Conservation (phyloP, 179 eudicot species). For the Drosera spatulata region DNA sequence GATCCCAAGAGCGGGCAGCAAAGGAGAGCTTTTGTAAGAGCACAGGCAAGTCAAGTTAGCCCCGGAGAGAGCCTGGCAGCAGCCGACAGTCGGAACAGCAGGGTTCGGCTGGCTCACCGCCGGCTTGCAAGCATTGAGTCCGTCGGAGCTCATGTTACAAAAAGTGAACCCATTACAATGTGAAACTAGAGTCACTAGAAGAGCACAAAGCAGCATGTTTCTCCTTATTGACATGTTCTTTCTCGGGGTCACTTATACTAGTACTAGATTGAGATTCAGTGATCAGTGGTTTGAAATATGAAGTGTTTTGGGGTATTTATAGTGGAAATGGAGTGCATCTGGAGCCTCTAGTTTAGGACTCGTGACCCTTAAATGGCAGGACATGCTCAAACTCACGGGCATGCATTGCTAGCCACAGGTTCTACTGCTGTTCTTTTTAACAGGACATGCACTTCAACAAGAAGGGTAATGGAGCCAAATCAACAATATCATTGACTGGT, state of each 20-base stretch:
- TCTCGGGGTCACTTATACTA: neutral
- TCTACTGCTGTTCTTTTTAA: no score
- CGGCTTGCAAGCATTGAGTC: constrained; percentile 33
- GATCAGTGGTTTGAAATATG: neutral
- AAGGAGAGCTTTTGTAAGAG: constrained; percentile 28
- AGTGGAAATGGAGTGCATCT: neutral
- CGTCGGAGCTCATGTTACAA: constrained; percentile 42
- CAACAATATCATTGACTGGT: no score
- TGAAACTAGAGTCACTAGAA: constrained; percentile 1
- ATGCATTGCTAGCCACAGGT: neutral
- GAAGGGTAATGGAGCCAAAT: no score
- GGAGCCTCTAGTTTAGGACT: constrained; percentile 9
- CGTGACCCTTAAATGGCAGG: constrained; percentile 31
- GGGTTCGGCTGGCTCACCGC: constrained; percentile 49
- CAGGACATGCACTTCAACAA: no score
- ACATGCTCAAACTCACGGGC: constrained; percentile 10
- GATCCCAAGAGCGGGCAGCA: constrained; percentile 50
- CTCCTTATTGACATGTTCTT: constrained; percentile 1
- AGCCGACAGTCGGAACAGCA: constrained; percentile 26
- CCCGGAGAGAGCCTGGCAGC: constrained; percentile 39
- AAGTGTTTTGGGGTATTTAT: constrained; percentile 1
- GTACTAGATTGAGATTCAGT: neutral
- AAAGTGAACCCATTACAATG: constrained; percentile 11
- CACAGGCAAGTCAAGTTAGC: constrained; percentile 58
- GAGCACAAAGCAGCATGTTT: constrained; percentile 2